Base-by-base conservation (phyloP, 2,329 filamentous ascomycete species). In the Talaromyces piceae region DNA sequence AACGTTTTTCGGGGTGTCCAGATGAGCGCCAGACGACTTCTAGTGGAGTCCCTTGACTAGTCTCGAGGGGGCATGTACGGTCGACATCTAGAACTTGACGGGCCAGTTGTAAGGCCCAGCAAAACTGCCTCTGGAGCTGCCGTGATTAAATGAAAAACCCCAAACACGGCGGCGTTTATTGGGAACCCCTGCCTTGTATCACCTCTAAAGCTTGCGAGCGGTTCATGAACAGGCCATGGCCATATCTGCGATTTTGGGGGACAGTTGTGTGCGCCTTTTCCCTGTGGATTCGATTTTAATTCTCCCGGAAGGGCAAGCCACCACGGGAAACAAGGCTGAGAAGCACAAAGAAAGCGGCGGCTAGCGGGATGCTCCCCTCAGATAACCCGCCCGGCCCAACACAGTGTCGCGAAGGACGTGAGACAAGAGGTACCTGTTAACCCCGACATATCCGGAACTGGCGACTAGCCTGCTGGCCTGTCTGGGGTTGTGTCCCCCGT, bases 261-360 rank as follows among this genome's bases (percentile, higher is more conserved):
- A n/a, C n/a, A n/a, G n/a, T 22, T n/a, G 39, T 43, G 39, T 16
- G 39, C 25, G 20, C 20, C 11, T 18, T 43, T 43, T 43, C 11
- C 11, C 6, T 43, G 3, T 43, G 39, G 20, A 43, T 13, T 25
- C 13, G 6, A 23, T 41, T 13, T 4, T 20, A 22, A 13, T 11
- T 41, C 39, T 18, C 12, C 31, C n/a, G 4, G 31, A n/a, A n/a
- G 39, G 39, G 23, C 39, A 43, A 25, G 20, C 39, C 39, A 25
- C 39, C 20, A 25, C 39, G 25, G 39, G 47, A 41, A 46, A 53
- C 51, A 53, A 53, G 51, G 47, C 51, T 53, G 51, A 53, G 39
- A 43, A 25, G 39, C 39, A 25, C 23, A 25, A 43, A 23, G 23
- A 25, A 43, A 43, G 23, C 39, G 39, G 23, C 39, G 23, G 39